phyloP scores from a whole-genome alignment of 495 filamentous ascomycete species.

The Pseudoneurospora amorphoporcata region DNA sequence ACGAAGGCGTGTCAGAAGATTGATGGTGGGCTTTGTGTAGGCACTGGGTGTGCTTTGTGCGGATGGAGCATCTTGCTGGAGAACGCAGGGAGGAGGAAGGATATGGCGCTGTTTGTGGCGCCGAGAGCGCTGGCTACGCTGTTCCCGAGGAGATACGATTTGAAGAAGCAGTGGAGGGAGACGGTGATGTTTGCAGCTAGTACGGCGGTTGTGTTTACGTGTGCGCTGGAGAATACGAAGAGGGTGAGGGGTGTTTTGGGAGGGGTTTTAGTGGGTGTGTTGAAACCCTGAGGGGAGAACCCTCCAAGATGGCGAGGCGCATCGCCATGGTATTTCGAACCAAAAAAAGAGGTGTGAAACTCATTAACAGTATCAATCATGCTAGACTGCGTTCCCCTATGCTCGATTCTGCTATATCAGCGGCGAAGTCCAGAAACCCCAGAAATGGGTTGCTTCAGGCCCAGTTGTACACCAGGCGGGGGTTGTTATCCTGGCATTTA shows the following conservation, averaged over 20 bases:
- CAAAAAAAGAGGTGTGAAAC: not conserved
- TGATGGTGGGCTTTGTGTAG: slow-evolving; percentile 60
- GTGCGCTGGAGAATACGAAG: slow-evolving; percentile 50
- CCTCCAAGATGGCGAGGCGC: too few species aligned
- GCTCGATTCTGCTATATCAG: not conserved
- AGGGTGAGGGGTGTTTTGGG: slow-evolving; percentile 70
- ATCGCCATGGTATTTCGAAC: not conserved
- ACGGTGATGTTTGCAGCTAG: slow-evolving; percentile 61
- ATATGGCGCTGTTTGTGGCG: slow-evolving; percentile 77
- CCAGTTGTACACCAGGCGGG: not conserved
- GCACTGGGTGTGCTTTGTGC: slow-evolving; percentile 64
- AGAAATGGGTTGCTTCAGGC: not conserved
- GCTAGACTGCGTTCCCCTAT: not conserved
- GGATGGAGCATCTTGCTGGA: slow-evolving; percentile 82
- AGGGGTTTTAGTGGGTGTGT: slow-evolving; percentile 46
- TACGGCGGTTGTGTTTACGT: slow-evolving; percentile 66
- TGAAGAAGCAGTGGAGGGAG: slow-evolving; percentile 66
- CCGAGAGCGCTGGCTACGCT: slow-evolving; percentile 71
- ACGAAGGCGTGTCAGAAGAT: slow-evolving; percentile 31
- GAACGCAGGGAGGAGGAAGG: slow-evolving; percentile 55
- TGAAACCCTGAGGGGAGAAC: slow-evolving; percentile 15
- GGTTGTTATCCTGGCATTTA: not conserved
- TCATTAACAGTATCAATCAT: not conserved
- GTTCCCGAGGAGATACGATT: slow-evolving; percentile 61
- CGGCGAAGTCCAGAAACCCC: not conserved